A percentile compares a stretch with the other conserved stretches of the same genome.
Evolutionary conservation across 176 grass and related monocot species (phyloP).

Genomic region (Chloris gayana): DNA sequence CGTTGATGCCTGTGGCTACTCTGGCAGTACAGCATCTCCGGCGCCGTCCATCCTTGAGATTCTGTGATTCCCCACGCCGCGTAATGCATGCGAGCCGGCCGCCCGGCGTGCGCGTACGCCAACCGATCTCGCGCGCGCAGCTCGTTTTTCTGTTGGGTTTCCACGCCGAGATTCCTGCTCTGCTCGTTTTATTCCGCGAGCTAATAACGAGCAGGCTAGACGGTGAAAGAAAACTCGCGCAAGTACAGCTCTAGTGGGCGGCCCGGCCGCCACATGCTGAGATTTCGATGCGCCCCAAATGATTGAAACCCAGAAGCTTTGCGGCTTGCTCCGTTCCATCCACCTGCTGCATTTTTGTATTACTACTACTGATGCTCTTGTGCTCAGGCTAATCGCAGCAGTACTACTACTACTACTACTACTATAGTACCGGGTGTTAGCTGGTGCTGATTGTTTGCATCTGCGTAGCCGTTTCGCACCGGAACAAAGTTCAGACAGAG

Average conservation of each 20-base stretch:
- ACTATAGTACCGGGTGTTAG: neutral
- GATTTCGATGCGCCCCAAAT: conserved; percentile 27
- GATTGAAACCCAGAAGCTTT: conserved; percentile 13
- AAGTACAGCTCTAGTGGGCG: conserved; percentile 27
- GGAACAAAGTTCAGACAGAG: neutral
- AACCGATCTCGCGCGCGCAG: conserved; percentile 22
- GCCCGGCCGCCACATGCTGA: conserved; percentile 44
- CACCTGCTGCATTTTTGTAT: neutral
- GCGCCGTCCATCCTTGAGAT: conserved; percentile 49
- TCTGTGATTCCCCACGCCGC: conserved; percentile 10
- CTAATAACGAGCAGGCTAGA: neutral
- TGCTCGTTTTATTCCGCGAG: neutral
- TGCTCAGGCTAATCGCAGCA: neutral
- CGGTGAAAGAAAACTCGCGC: conserved; percentile 31
- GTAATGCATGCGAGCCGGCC: neutral
- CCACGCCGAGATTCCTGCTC: conserved; percentile 31
- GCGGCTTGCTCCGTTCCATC: neutral
- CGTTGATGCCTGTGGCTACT: conserved; percentile 9
- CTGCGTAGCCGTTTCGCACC: conserved; percentile 1
- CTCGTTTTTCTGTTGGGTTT: conserved; percentile 7
- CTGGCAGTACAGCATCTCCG: conserved; percentile 28
- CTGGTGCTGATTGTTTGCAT: neutral
- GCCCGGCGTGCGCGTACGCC: neutral
- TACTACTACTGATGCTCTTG: neutral
- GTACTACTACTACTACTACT: too few relatives aligned